These are phyloP conservation scores for Calonectria leucothoes DNA, from an alignment of 2,329 filamentous ascomycete species.

Conservation along the genomic window DNA sequence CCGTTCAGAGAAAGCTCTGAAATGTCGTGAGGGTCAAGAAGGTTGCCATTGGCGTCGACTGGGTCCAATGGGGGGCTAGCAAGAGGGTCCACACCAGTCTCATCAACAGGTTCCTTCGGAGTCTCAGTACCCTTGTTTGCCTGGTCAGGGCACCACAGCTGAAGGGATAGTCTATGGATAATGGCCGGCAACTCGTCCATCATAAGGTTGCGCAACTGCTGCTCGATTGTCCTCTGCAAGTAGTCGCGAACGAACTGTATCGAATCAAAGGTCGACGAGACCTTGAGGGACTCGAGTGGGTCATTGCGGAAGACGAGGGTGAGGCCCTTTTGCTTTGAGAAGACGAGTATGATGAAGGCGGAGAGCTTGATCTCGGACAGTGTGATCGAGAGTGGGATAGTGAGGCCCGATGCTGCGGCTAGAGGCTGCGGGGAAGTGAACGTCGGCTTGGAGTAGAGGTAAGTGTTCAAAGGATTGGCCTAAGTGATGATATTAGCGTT, in stretches of 20 bases:
- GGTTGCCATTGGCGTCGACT: constrained; percentile 83
- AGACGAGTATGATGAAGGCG: constrained; percentile 97
- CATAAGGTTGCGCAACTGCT: constrained; percentile 89
- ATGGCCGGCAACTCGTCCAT: constrained; percentile 99
- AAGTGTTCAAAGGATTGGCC: constrained; percentile 97
- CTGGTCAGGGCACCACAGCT: constrained; percentile 91
- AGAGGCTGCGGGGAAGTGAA: constrained; percentile 95
- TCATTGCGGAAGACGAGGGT: constrained; percentile 98
- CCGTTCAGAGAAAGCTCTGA: constrained; percentile 83
- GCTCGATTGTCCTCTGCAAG: constrained; percentile 94
- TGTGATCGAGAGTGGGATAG: constrained; percentile 97
- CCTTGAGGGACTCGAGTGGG: constrained; percentile 95
- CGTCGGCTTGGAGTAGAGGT: constrained; percentile 87
- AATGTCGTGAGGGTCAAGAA: constrained; percentile 79
- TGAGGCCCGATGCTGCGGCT: constrained; percentile 90
- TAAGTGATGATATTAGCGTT: constrained; percentile 63
- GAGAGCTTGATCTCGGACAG: constrained; percentile 95
- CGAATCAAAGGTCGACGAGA: constrained; percentile 98
- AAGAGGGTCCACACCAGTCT: constrained; percentile 81
- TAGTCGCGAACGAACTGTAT: constrained; percentile 99
- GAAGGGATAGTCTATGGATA: constrained; percentile 90
- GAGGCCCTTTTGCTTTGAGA: constrained; percentile 96
- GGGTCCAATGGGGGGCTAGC: constrained; percentile 84
- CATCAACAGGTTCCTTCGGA: constrained; percentile 62
- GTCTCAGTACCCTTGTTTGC: constrained; percentile 59